Evolutionary conservation across 208 protist species (phyloP).

Genomic region (Trypanosoma grayi): DNA sequence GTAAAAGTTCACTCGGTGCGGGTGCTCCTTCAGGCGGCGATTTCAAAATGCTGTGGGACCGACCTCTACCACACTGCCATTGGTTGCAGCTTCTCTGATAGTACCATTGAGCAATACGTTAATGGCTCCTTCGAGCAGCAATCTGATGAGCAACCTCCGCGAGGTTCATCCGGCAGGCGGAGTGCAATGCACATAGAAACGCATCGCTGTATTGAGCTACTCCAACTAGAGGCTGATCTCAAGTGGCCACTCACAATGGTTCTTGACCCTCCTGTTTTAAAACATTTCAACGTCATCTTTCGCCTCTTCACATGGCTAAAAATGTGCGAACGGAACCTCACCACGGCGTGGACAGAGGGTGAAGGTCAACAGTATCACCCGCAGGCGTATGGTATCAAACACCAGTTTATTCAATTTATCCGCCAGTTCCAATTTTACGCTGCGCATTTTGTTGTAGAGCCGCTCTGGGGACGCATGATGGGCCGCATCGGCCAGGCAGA

Average conservation of each 20-base stretch:
- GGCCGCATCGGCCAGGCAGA: constrained; percentile 58
- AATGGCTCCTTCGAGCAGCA: constrained; percentile 22
- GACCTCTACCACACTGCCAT: constrained; percentile 77
- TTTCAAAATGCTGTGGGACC: constrained; percentile 59
- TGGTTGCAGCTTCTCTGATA: constrained; percentile 68
- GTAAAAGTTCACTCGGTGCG: constrained; percentile 79
- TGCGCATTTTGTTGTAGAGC: constrained; percentile 85
- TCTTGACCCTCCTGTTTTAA: constrained; percentile 49
- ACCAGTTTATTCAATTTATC: constrained; percentile 85
- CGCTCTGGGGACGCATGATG: constrained; percentile 74
- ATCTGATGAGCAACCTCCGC: constrained; percentile 1
- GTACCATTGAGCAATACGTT: constrained; percentile 49
- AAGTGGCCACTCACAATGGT: constrained; percentile 86
- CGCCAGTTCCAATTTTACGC: constrained; percentile 89
- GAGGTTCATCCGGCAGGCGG: constrained; percentile 20
- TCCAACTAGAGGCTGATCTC: constrained; percentile 82
- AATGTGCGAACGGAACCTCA: constrained; percentile 71
- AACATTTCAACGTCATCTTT: constrained; percentile 78
- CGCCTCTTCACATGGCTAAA: constrained; percentile 82
- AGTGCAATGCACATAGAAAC: constrained; percentile 32
- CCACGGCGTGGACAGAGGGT: constrained; percentile 42
- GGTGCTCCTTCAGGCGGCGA: constrained; percentile 74
- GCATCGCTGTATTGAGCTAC: constrained; percentile 60
- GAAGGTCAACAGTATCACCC: constrained; percentile 29
- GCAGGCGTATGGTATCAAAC: constrained; percentile 79